These are phyloP conservation scores for Fusarium anthophilum DNA, from an alignment of 2,329 filamentous ascomycete genomes.

Conservation along the genomic window DNA sequence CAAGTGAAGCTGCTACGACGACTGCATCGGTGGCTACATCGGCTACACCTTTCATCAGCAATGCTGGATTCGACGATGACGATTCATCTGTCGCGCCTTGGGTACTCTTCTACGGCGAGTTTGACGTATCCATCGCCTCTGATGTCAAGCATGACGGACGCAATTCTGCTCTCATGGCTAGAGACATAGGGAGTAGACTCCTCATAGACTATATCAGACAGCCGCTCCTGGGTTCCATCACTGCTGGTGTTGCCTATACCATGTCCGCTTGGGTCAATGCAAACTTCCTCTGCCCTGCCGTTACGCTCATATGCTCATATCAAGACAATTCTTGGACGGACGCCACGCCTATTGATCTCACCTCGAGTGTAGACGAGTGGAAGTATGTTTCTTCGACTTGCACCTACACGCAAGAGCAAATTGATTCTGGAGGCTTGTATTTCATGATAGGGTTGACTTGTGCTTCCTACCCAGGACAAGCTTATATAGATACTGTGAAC, in stretches of 20 bases:
- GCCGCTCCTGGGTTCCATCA: neutral
- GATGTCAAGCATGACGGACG: neutral
- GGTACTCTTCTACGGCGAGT: neutral
- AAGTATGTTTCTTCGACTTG: neutral
- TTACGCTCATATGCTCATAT: neutral
- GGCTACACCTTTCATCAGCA: neutral
- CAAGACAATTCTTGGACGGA: neutral
- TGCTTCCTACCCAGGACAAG: no score
- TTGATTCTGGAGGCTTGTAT: neutral
- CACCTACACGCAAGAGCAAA: neutral
- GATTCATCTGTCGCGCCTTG: neutral
- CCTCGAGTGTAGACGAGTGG: fast-evolving
- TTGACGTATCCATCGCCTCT: neutral
- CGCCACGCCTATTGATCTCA: neutral
- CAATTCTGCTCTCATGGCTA: neutral
- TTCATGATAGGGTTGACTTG: neutral
- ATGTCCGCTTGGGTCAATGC: neutral
- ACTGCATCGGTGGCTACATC: neutral
- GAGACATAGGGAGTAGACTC: fast-evolving
- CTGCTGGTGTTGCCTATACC: neutral
- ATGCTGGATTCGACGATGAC: neutral
- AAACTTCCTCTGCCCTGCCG: fast-evolving
- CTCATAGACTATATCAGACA: neutral
- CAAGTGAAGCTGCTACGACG: no score
- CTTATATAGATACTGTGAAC: neutral